Conservation (phyloP, 805 yeast genomes). For the Brettanomyces bruxellensis region DNA sequence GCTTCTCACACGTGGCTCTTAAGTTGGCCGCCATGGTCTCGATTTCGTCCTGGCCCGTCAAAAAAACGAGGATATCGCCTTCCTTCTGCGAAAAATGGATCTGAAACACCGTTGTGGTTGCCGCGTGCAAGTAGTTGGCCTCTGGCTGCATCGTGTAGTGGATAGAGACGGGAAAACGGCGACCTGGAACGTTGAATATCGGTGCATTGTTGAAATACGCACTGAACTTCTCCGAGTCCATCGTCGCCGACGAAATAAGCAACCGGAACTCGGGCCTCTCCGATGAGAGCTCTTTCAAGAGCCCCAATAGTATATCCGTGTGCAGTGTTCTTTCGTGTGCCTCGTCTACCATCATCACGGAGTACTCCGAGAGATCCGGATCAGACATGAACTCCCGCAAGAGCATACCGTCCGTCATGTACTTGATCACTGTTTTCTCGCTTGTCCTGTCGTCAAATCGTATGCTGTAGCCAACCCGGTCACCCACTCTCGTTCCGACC, state of each 20-base stretch:
- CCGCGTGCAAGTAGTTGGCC: constrained; percentile 84
- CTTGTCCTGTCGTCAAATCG: constrained; percentile 78
- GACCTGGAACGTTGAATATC: constrained; percentile 81
- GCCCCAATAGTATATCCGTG: constrained; percentile 77
- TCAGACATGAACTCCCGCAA: constrained; percentile 76
- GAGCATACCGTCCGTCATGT: constrained; percentile 95
- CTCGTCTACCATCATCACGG: constrained; percentile 89
- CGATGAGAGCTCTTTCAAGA: constrained; percentile 60
- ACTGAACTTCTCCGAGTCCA: constrained; percentile 84
- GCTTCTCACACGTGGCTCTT: constrained; percentile 50
- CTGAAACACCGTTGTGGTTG: constrained; percentile 78
- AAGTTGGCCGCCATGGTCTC: constrained; percentile 71
- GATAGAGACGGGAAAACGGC: constrained; percentile 87
- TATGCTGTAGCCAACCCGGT: constrained; percentile 80
- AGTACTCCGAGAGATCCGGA: constrained; percentile 56
- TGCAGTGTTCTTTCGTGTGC: constrained; percentile 94
- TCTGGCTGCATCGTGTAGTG: constrained; percentile 82
- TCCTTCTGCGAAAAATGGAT: constrained; percentile 61
- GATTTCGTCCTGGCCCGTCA: constrained; percentile 96
- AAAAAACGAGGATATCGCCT: constrained; percentile 83
- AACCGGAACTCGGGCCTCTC: constrained; percentile 64
- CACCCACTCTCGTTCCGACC: constrained; percentile 70
- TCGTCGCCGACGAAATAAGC: constrained; percentile 88
- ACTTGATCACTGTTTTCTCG: constrained; percentile 64
- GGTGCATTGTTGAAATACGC: constrained; percentile 78